These are phyloP conservation scores for Populus davidiana DNA, from an alignment of 345 rosid genomes.

Conservation along the genomic window DNA sequence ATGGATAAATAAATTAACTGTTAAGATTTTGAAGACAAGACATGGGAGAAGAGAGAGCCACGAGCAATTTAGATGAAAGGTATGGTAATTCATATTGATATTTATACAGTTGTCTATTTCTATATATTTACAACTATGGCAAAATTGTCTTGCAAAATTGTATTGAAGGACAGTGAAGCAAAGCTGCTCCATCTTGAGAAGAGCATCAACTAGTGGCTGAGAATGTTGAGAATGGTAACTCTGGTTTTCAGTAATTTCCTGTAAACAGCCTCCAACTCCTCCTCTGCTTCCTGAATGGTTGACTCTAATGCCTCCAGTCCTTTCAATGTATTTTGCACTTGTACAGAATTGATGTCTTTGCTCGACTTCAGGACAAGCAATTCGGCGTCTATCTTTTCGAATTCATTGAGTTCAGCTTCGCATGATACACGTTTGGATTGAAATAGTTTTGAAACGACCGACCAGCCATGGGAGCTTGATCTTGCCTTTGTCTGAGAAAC, in stretches of 20 bases:
- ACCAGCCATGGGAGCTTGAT: background rate
- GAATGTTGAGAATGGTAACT: background rate
- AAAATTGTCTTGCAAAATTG: background rate
- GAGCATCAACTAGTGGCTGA: background rate
- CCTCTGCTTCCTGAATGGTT: background rate
- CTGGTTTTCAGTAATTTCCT: conserved; percentile 3
- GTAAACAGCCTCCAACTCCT: background rate
- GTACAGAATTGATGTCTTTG: background rate
- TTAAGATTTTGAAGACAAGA: no score
- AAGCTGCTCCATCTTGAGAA: background rate
- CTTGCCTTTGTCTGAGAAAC: background rate
- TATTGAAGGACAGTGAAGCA: background rate
- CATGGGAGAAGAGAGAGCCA: no score
- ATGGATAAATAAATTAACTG: no score
- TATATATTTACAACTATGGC: background rate
- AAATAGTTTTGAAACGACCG: background rate
- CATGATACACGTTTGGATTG: background rate
- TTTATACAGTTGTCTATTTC: background rate
- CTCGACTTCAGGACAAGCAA: background rate
- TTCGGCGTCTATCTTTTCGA: background rate
- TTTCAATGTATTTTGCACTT: background rate
- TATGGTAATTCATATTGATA: background rate
- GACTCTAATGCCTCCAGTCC: background rate
- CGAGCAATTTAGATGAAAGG: background rate
- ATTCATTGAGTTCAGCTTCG: background rate